phyloP scores from a whole-genome alignment of 352 stramenopile species.

The Aphanomyces stellatus region DNA sequence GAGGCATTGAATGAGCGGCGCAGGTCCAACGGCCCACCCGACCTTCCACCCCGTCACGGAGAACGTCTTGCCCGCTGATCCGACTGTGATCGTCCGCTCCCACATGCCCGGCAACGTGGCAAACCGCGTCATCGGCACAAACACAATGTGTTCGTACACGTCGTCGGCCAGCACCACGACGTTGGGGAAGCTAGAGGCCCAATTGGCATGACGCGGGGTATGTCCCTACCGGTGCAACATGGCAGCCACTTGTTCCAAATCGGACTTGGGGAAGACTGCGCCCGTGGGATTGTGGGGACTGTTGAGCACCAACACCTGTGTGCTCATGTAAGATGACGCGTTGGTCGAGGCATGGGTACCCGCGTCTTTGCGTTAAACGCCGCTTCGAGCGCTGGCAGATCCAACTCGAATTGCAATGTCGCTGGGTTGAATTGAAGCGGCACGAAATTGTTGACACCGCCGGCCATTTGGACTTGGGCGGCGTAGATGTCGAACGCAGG shows the following conservation, averaged over 20 bases:
- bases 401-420: slow-evolving; percentile 60
- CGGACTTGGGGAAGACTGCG: slow-evolving; percentile 92
- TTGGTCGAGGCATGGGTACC: slow-evolving; percentile 6
- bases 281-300: slow-evolving; percentile 98
- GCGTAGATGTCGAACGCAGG: slow-evolving; percentile 97
- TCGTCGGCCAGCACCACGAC: slow-evolving; percentile 96
- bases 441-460: slow-evolving; percentile 71
- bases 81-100: slow-evolving; percentile 83
- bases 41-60: slow-evolving; percentile 91
- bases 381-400: slow-evolving; percentile 71
- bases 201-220: not conserved
- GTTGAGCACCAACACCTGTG: slow-evolving; percentile 89
- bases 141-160: slow-evolving; percentile 97
- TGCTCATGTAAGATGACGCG: not conserved
- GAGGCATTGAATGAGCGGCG: slow-evolving; percentile 59
- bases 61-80: slow-evolving; percentile 88
- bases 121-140: slow-evolving; percentile 57
- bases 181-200: slow-evolving; percentile 40
- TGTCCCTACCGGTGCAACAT: slow-evolving; percentile 48
- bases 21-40: slow-evolving; percentile 86
- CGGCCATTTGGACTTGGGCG: slow-evolving; percentile 78
- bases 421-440: slow-evolving; percentile 47
- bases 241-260: slow-evolving; percentile 89
- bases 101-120: slow-evolving; percentile 76
- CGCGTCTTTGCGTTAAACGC: slow-evolving; percentile 89